These are phyloP conservation scores for Acanthamoeba sp. DNA, from an alignment of 208 protist genomes.

Conservation along the genomic window DNA sequence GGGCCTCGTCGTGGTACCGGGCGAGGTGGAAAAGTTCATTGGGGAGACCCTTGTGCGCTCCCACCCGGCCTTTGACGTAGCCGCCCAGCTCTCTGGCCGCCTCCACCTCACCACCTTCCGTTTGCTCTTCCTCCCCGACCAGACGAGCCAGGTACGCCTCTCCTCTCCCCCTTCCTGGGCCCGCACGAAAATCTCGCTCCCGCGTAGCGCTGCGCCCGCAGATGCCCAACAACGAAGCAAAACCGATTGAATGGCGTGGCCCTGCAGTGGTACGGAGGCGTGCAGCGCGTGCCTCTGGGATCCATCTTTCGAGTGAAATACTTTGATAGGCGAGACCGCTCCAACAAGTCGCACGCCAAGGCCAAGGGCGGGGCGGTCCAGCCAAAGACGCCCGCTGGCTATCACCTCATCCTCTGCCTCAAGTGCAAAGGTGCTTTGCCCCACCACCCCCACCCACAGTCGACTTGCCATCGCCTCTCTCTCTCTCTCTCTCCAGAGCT, in stretches of 20 bases:
- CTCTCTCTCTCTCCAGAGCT: too few species aligned
- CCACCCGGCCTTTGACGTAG: background rate
- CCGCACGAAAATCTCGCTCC: too few species aligned
- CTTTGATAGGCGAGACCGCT: background rate
- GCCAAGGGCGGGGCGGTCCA: too few species aligned
- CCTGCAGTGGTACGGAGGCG: too few species aligned
- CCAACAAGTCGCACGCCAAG: background rate
- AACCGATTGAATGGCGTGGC: background rate
- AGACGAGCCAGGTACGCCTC: background rate
- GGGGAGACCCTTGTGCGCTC: background rate
- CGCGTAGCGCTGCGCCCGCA: background rate
- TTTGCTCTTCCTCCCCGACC: background rate
- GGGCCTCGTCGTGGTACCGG: too few species aligned
- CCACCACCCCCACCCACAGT: too few species aligned
- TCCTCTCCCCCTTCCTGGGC: background rate
- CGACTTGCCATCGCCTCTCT: too few species aligned
- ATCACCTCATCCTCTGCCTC: constrained; percentile 1
- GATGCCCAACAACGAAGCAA: background rate
- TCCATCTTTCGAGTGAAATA: background rate
- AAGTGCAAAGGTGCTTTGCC: background rate
- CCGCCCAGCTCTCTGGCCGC: background rate
- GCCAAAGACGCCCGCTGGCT: background rate
- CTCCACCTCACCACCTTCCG: background rate
- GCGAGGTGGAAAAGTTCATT: background rate
- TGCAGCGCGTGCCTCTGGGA: too few species aligned